phyloP scores from a whole-genome alignment of 2,329 filamentous ascomycete species.

The Colletotrichum spaethianum region DNA sequence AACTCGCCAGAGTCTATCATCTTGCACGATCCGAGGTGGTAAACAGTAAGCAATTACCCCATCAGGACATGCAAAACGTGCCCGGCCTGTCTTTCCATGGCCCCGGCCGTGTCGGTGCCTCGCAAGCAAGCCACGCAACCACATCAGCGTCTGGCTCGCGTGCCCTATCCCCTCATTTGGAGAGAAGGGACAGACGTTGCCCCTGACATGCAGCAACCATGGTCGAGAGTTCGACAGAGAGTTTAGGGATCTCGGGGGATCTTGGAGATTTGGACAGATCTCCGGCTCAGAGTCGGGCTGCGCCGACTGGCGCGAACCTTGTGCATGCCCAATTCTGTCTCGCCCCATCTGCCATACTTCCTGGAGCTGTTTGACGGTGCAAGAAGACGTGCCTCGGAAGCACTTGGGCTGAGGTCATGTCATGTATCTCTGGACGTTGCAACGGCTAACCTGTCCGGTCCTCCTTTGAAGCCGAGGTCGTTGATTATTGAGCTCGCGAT shows the following conservation, averaged over 20 bases:
- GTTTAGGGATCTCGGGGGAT: not conserved
- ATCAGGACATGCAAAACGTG: conserved; percentile 22
- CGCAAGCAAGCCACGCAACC: conserved; percentile 17
- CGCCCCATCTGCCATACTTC: conserved; percentile 10
- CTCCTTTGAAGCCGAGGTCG: not conserved
- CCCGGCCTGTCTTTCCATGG: conserved; percentile 3
- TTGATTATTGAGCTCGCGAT: too few species aligned
- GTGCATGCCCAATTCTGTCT: not conserved
- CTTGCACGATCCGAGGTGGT: conserved; percentile 6
- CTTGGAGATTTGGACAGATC: not conserved
- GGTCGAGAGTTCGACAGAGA: not conserved
- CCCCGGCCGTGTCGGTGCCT: conserved; percentile 4
- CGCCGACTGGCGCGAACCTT: conserved; percentile 17
- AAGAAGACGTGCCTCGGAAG: not conserved
- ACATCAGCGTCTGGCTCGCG: conserved; percentile 13
- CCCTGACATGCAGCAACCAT: not conserved
- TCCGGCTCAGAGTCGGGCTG: not conserved
- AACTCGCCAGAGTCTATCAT: not conserved
- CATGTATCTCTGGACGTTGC: not conserved
- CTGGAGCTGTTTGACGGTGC: not conserved
- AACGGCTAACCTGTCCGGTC: not conserved
- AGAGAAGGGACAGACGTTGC: not conserved
- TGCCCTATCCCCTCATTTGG: conserved; percentile 17
- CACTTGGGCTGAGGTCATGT: not conserved
- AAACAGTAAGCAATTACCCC: not conserved